These are phyloP conservation scores for Neurospora sp. DNA, from an alignment of 495 filamentous ascomycete genomes.

Conservation along the genomic window DNA sequence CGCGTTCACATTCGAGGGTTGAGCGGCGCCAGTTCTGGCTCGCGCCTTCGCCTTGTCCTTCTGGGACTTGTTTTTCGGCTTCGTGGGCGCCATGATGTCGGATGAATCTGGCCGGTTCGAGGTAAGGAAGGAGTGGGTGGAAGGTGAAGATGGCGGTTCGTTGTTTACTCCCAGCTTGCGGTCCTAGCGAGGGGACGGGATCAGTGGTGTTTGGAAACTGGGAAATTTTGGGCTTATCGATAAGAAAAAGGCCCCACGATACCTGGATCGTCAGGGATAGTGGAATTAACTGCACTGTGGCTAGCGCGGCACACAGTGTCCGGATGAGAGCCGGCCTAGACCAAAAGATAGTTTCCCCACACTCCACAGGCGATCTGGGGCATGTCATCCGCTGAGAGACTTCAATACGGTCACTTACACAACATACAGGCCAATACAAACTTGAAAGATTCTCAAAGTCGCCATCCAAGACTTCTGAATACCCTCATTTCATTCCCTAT, in stretches of 20 bases:
- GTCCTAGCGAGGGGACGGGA: background rate
- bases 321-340: background rate
- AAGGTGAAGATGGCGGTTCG: background rate
- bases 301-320: background rate
- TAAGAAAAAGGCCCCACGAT: background rate
- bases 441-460: background rate
- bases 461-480: background rate
- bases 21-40: slow-evolving; percentile 14
- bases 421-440: background rate
- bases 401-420: background rate
- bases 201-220: background rate
- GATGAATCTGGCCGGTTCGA: background rate
- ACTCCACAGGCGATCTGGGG: background rate
- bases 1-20: slow-evolving; percentile 18
- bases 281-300: background rate
- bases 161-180: background rate
- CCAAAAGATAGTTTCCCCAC: background rate
- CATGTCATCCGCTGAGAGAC: background rate
- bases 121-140: background rate
- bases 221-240: slow-evolving; percentile 10
- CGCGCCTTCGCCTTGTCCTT: slow-evolving; percentile 20
- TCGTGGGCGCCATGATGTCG: slow-evolving; percentile 31
- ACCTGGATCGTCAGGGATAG: background rate
- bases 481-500: background rate
- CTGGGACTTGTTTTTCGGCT: slow-evolving; percentile 31